Percentiles rank a stretch among this genome's conserved stretches.
Conservation (phyloP, 164 flowering plant species). For the Liriodendron chinense region DNA sequence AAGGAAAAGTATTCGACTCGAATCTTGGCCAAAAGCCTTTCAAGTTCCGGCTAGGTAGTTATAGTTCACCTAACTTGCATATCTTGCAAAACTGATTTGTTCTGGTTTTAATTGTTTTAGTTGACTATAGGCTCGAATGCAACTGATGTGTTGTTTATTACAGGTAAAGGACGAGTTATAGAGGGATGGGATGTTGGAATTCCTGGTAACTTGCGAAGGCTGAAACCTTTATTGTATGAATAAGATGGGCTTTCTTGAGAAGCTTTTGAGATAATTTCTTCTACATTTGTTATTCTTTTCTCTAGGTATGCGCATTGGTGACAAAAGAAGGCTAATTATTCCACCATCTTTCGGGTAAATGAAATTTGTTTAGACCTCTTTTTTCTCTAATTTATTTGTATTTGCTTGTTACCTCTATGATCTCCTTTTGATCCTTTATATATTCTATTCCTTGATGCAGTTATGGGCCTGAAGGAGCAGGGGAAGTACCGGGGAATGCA, state of each 20-base stretch:
- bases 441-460: not conserved
- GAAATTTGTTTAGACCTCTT: not conserved
- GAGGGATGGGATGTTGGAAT: slow-evolving; percentile 95
- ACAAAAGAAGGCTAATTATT: slow-evolving; percentile 64
- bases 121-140: not conserved
- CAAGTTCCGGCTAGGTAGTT: slow-evolving; percentile 78
- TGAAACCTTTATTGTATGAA: not conserved
- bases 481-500: slow-evolving; percentile 1
- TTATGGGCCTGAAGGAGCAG: not conserved
- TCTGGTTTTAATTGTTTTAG: not conserved
- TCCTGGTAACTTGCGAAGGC: slow-evolving; percentile 41
- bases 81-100: not conserved
- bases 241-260: not conserved
- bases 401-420: not conserved
- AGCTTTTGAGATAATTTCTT: not conserved
- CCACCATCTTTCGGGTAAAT: not conserved
- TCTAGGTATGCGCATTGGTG: slow-evolving; percentile 93
- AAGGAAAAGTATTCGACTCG: slow-evolving; percentile 76
- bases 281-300: not conserved
- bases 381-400: not conserved
- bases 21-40: slow-evolving; percentile 68
- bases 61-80: not conserved
- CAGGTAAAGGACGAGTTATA: slow-evolving; percentile 84
- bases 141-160: slow-evolving; percentile 8
- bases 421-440: not conserved